phyloP scores from a whole-genome alignment of 148 eudicot genomes.

The Hydrangea macrophylla region DNA sequence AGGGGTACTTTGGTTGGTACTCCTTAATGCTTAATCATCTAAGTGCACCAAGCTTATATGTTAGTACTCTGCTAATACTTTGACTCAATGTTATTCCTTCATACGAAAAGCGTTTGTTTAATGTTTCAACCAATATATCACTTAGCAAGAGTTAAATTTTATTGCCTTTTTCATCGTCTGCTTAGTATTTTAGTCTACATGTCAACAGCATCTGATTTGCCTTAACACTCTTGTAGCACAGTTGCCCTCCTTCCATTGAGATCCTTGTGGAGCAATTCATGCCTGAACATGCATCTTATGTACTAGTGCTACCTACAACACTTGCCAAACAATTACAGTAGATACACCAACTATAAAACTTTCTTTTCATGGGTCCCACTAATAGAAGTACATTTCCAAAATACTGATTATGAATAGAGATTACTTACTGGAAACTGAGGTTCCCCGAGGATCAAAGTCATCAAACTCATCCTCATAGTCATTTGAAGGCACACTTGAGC shows the following conservation, averaged over 20 bases:
- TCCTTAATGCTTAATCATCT: too few species aligned
- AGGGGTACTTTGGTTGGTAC: too few species aligned
- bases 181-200: neutral
- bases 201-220: neutral
- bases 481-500: slow-evolving; percentile 37
- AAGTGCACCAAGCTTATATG: too few species aligned
- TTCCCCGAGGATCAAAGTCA: slow-evolving; percentile 94
- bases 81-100: too few species aligned
- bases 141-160: too few species aligned
- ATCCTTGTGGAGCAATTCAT: neutral
- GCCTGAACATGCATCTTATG: neutral
- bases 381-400: neutral
- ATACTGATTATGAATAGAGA: neutral
- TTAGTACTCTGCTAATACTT: too few species aligned
- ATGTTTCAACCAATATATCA: too few species aligned
- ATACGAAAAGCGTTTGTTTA: too few species aligned
- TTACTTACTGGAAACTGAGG: slow-evolving; percentile 59
- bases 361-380: neutral
- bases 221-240: neutral
- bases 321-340: neutral
- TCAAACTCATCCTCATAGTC: slow-evolving; percentile 67
- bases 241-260: neutral
- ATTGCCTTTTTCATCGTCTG: neutral
- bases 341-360: neutral
- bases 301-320: neutral